These are phyloP conservation scores for Nissolia schottii DNA, from an alignment of 306 rosid genomes.

Conservation along the genomic window DNA sequence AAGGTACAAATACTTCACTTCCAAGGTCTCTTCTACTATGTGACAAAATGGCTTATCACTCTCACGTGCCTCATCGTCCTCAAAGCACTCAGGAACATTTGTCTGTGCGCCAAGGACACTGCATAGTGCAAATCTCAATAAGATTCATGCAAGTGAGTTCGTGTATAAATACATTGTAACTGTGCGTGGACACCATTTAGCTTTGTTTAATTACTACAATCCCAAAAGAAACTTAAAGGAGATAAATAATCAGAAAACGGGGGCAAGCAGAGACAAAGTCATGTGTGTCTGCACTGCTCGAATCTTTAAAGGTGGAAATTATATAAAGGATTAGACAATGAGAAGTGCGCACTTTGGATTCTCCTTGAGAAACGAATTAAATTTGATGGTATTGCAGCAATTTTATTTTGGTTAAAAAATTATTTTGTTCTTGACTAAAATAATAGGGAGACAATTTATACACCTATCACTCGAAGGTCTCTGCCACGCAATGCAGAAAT, in stretches of 20 bases:
- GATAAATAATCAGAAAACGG: slow-evolving; percentile 4
- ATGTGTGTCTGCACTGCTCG: slow-evolving; percentile 31
- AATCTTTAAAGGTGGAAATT: slow-evolving; percentile 26
- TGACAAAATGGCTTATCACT: slow-evolving; percentile 12
- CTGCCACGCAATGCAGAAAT: too few relatives aligned
- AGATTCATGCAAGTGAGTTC: slow-evolving; percentile 14
- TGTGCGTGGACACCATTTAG: not conserved
- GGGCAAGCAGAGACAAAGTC: slow-evolving; percentile 25
- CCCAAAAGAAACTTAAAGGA: not conserved
- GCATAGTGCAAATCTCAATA: slow-evolving; percentile 16
- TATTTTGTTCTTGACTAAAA: too few relatives aligned
- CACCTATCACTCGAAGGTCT: too few relatives aligned
- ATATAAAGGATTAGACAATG: slow-evolving; percentile 27
- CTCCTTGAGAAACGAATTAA: slow-evolving; percentile 24
- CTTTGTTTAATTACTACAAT: not conserved
- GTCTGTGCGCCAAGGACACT: slow-evolving; percentile 25
- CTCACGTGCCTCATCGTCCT: slow-evolving; percentile 34
- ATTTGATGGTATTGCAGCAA: not conserved
- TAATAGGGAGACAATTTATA: too few relatives aligned
- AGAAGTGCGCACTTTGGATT: slow-evolving; percentile 39
- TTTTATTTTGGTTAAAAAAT: too few relatives aligned
- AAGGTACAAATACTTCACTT: not conserved
- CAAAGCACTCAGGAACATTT: slow-evolving; percentile 28
- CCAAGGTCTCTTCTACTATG: not conserved
- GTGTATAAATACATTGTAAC: slow-evolving; percentile 14